A percentile compares a stretch with the other conserved stretches of the same genome.
Conservation (phyloP, 1,284 basidiomycete species). For the Ganoderma meredithae region DNA sequence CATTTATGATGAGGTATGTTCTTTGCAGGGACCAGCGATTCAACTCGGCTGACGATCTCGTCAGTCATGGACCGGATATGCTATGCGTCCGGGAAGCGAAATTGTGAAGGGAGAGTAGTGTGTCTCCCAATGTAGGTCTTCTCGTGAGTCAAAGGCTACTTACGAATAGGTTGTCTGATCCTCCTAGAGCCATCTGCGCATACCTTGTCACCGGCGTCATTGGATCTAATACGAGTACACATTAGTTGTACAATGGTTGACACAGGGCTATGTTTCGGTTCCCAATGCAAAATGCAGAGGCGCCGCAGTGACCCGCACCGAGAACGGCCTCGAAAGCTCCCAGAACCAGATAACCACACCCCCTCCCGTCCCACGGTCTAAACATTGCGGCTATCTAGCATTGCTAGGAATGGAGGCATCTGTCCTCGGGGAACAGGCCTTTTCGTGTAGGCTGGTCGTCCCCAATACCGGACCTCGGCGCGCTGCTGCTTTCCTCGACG, state of each 20-base stretch:
- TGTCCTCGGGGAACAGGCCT: slow-evolving; percentile 53
- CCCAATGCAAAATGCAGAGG: background rate
- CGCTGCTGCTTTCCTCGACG: slow-evolving; percentile 68
- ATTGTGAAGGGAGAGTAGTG: slow-evolving; percentile 31
- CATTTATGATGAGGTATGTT: slow-evolving; percentile 87
- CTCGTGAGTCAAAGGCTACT: background rate
- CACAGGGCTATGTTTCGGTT: background rate
- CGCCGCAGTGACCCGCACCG: background rate
- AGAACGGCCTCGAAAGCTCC: background rate
- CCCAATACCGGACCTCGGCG: slow-evolving; percentile 72
- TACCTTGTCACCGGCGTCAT: background rate
- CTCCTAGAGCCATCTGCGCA: background rate
- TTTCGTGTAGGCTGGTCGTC: slow-evolving; percentile 63
- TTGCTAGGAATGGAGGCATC: slow-evolving; percentile 71
- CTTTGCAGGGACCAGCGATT: slow-evolving; percentile 19
- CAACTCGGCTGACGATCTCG: slow-evolving; percentile 7
- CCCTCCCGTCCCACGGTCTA: background rate
- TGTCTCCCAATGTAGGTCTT: background rate
- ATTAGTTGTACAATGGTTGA: background rate
- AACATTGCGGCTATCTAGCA: slow-evolving; percentile 46
- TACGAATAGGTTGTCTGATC: background rate
- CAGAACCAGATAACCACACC: background rate
- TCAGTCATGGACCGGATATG: slow-evolving; percentile 89
- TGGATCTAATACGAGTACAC: background rate
- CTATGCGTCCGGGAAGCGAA: slow-evolving; percentile 50